These are phyloP conservation scores for Vicia villosa DNA, from an alignment of 306 rosid genomes.

Conservation along the genomic window DNA sequence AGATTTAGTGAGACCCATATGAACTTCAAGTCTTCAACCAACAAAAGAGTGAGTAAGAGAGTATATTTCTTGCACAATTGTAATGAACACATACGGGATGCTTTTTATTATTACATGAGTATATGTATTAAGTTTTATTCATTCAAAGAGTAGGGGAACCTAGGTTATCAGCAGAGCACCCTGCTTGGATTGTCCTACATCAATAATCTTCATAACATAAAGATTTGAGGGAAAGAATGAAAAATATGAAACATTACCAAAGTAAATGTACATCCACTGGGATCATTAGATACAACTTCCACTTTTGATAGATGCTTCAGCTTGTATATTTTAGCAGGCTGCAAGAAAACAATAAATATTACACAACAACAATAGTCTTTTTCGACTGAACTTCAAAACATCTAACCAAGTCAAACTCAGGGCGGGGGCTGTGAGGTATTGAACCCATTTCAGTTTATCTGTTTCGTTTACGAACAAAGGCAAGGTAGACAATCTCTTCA, in stretches of 20 bases:
- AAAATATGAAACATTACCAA: constrained; percentile 64
- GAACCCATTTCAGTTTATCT: constrained; percentile 7
- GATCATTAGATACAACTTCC: constrained; percentile 83
- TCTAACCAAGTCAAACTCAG: constrained; percentile 3
- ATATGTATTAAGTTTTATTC: constrained; percentile 2
- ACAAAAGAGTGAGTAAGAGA: background rate
- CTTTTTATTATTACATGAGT: background rate
- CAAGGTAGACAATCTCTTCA: constrained; percentile 22
- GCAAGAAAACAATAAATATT: constrained; percentile 38
- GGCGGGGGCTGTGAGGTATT: constrained; percentile 7
- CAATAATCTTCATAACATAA: constrained; percentile 21
- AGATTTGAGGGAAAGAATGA: constrained; percentile 10
- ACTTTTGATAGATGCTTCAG: constrained; percentile 92
- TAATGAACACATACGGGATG: too few relatives aligned
- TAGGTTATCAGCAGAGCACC: constrained; percentile 14
- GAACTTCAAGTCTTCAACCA: background rate
- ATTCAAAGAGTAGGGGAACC: background rate
- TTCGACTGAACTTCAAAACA: background rate
- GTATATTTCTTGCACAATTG: background rate
- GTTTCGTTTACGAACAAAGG: constrained; percentile 32
- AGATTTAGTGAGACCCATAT: background rate
- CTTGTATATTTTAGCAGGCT: constrained; percentile 96
- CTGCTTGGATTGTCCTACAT: background rate
- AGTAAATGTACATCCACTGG: constrained; percentile 90
- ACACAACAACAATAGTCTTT: constrained; percentile 10